Percentiles rank a stretch among this genome's conserved stretches.
phyloP scores from a whole-genome alignment of 768 basidiomycete species.

The Phanerochaete carnosa region DNA sequence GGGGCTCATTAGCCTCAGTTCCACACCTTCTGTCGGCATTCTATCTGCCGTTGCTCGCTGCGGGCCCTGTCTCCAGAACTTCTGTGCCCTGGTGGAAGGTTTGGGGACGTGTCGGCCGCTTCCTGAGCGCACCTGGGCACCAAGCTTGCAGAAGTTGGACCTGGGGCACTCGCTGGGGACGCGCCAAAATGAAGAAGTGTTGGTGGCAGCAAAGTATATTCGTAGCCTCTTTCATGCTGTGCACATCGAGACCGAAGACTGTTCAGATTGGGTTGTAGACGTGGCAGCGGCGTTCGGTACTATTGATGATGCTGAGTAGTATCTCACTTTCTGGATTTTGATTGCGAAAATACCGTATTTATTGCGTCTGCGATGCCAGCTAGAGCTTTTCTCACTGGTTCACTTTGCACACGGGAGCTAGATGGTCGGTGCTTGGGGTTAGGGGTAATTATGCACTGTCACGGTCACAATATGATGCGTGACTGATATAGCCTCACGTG shows the following conservation, averaged over 20 bases:
- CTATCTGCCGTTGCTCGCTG: slow-evolving; percentile 1
- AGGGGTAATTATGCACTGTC: not conserved
- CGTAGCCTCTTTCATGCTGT: not conserved
- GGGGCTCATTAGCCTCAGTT: not conserved
- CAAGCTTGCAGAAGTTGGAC: not conserved
- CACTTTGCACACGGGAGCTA: not conserved
- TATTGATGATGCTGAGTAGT: not conserved
- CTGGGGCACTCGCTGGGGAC: slow-evolving; percentile 5
- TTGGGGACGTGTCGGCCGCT: not conserved
- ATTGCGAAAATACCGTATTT: too few species aligned
- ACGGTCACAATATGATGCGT: not conserved
- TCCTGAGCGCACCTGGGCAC: slow-evolving; percentile 3
- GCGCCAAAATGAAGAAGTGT: not conserved
- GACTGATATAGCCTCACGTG: not conserved
- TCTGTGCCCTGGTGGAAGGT: slow-evolving; percentile 2
- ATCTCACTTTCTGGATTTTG: too few species aligned
- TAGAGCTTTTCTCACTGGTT: too few species aligned
- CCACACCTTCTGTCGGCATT: not conserved
- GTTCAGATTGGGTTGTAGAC: slow-evolving; percentile 1
- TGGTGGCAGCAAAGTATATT: not conserved
- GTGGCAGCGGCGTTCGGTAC: not conserved
- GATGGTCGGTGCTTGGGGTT: not conserved
- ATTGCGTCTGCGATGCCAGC: too few species aligned
- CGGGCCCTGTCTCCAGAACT: slow-evolving; percentile 3
- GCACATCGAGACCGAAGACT: not conserved